Conservation (phyloP, 495 filamentous ascomycete genomes). For the Clohesyomyces aquaticus region DNA sequence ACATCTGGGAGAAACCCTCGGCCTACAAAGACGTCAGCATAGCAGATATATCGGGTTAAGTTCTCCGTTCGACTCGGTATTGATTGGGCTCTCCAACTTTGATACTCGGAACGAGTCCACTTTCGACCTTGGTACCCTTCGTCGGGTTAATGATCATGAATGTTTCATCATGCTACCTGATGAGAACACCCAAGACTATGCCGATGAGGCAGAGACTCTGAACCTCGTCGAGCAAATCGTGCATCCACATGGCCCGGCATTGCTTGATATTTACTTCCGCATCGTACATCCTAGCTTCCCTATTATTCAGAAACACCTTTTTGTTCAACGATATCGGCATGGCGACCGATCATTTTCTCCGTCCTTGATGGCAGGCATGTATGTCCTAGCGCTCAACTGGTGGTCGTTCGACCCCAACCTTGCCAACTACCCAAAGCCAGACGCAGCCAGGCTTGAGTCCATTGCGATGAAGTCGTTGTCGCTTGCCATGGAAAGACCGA, state of each 20-base stretch:
- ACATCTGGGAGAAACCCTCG: conserved; percentile 47
- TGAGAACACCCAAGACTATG: conserved; percentile 62
- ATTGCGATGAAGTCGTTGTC: conserved; percentile 72
- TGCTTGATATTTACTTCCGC: conserved; percentile 87
- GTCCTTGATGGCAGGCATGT: conserved; percentile 83
- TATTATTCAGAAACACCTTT: conserved; percentile 83
- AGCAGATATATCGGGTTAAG: conserved; percentile 53
- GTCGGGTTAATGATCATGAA: conserved; percentile 79
- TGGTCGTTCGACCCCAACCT: conserved; percentile 75
- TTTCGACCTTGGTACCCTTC: conserved; percentile 67
- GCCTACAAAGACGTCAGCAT: conserved; percentile 47
- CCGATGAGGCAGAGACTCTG: conserved; percentile 65
- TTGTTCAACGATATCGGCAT: conserved; percentile 80
- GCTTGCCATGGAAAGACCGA: conserved; percentile 79
- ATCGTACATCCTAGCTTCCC: conserved; percentile 89
- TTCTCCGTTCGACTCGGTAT: conserved; percentile 71
- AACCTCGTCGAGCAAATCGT: conserved; percentile 83
- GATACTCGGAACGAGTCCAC: conserved; percentile 73
- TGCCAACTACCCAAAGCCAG: conserved; percentile 66
- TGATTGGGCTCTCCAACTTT: conserved; percentile 72
- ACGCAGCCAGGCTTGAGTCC: conserved; percentile 75
- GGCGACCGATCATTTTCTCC: conserved; percentile 79
- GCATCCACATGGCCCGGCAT: conserved; percentile 73
- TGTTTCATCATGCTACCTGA: conserved; percentile 83
- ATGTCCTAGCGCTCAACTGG: conserved; percentile 88